Percentiles rank a stretch among this genome's conserved stretches.
Conservation (phyloP, 176 grass and related monocot genomes). For the Lolium multiflorum region DNA sequence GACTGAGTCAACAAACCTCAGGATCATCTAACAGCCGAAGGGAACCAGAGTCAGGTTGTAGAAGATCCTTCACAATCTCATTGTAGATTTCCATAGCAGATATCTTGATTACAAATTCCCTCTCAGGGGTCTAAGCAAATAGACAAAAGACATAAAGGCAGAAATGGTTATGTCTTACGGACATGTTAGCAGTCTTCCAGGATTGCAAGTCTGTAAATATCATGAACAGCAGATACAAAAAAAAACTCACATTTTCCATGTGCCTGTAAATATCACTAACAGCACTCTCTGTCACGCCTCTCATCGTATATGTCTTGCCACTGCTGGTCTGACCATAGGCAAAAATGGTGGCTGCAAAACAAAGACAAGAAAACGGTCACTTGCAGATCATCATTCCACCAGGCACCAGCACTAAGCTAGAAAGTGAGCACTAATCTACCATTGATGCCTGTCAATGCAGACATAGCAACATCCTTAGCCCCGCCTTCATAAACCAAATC, state of each 20-base stretch:
- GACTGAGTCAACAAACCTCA: conserved; percentile 60
- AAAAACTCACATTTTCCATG: conserved; percentile 61
- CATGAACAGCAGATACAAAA: conserved; percentile 15
- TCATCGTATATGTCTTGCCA: conserved; percentile 99
- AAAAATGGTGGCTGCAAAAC: conserved; percentile 71
- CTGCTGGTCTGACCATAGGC: conserved; percentile 99
- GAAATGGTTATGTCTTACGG: conserved; percentile 16
- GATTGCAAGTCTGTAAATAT: neutral
- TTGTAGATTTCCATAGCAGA: conserved; percentile 92
- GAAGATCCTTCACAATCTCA: conserved; percentile 94
- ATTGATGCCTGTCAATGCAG: conserved; percentile 64
- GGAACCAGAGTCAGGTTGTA: conserved; percentile 78
- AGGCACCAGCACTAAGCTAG: neutral
- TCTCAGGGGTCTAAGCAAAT: conserved; percentile 72
- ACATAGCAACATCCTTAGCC: conserved; percentile 80
- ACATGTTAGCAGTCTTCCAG: conserved; percentile 16
- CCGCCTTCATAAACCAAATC: conserved; percentile 88
- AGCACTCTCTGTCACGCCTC: conserved; percentile 85
- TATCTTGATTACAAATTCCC: conserved; percentile 67
- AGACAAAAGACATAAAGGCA: conserved; percentile 23
- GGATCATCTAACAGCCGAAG: conserved; percentile 98
- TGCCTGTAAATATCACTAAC: conserved; percentile 79
- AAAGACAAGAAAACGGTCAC: conserved; percentile 23
- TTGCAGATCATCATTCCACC: neutral
- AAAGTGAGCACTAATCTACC: conserved; percentile 45